Evolutionary conservation across 2,329 filamentous ascomycete genomes (phyloP).

Genomic region (Colletotrichum sp.): DNA sequence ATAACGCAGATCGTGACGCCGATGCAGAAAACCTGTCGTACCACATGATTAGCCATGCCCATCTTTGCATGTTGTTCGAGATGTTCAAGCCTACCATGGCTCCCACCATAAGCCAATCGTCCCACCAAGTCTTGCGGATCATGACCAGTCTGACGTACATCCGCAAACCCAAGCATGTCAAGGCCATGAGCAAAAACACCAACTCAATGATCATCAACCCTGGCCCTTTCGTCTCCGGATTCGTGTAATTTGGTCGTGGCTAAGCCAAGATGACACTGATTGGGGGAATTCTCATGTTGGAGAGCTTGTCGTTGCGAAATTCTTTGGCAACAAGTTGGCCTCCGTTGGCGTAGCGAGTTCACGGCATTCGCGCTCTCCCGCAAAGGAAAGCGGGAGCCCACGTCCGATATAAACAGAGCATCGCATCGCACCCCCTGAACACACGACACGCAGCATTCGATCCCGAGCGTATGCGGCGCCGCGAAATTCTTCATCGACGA

Average conservation of each 20-base stretch:
- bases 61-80: background rate
- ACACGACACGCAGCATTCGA: background rate
- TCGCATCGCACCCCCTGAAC: background rate
- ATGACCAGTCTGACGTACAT: slow-evolving; percentile 40
- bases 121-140: slow-evolving; percentile 36
- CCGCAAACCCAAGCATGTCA: slow-evolving; percentile 37
- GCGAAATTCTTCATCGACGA: background rate
- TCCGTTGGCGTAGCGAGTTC: too few relatives aligned
- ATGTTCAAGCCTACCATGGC: slow-evolving; percentile 33
- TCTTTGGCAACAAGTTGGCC: background rate
- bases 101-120: slow-evolving; percentile 47
- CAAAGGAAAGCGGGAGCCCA: background rate
- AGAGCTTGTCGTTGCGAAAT: background rate
- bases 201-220: slow-evolving; percentile 41
- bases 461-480: background rate
- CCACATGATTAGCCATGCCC: background rate
- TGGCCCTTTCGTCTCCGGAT: slow-evolving; percentile 10
- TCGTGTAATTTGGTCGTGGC: background rate
- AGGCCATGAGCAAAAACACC: slow-evolving; percentile 35
- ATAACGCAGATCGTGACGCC: slow-evolving; percentile 38
- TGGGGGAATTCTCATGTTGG: background rate
- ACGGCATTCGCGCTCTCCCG: background rate
- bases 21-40: slow-evolving; percentile 33
- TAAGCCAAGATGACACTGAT: background rate
- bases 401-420: background rate